Base-by-base conservation (phyloP, 2,329 filamentous ascomycete species). In the Nemania abortiva region DNA sequence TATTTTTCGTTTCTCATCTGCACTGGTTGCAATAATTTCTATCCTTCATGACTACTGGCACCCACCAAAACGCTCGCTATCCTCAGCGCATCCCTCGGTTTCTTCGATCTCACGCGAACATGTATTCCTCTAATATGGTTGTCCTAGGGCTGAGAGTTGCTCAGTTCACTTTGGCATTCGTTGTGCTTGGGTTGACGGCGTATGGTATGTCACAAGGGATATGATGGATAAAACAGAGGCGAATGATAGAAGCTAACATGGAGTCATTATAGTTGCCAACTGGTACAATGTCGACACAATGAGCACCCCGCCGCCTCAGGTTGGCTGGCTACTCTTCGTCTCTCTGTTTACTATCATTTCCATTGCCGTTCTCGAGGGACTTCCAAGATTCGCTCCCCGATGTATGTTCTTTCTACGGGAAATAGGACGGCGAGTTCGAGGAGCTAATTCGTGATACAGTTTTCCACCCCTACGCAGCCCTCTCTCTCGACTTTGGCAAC, bases 271-370 rank as follows among this genome's bases (percentile, higher is more conserved):
- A 90, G 89, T 90, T 65, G 82, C 86, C 72, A 83, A 90, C 78
- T 90, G 87, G 86, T 90, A 89, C 77, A 83, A 86, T 76, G 81
- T 79, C 68, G 81, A 88, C 74, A 91, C 86, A 74, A 81, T 84
- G 71, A 84, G 83, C 3, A 73, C 83, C 20, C 84, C 88, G n/a
- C 88, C 89, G 0, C 80, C 83, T 3, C 84, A 88, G 70, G 79
- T 90, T 79, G 86, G 85, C 81, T 89, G 89, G 77, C 79, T 90
- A 70, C 79, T 90, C 74, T 87, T 88, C 74, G 82, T 81, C 29
- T 84, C 87, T 1, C 71, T 87, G 52, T 84, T 87, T 74, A 87
- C 88, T 31, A 76, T 90, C 45, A 27, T 89, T 62, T 89, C 88
- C 9, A 77, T 90, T 61, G 75, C 79, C 58, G 88, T 88, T 74